Evolutionary conservation across 352 stramenopile species (phyloP).

Genomic region (Pythium grandisporangium): DNA sequence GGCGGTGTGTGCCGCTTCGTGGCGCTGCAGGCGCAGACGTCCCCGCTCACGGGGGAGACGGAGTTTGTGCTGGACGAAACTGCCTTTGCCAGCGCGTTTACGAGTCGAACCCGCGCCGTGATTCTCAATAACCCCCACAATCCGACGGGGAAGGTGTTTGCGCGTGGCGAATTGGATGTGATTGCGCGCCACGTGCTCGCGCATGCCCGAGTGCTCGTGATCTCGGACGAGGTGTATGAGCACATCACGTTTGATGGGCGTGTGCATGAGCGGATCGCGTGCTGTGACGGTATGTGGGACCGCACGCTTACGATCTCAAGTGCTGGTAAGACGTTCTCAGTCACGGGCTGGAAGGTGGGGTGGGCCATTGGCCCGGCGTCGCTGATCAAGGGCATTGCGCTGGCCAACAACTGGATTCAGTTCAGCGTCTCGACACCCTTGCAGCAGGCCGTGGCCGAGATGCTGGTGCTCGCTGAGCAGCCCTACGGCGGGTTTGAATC

Average conservation of each 20-base stretch:
- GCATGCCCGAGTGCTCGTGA: constrained; percentile 87
- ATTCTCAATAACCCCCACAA: constrained; percentile 99
- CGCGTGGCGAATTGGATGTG: constrained; percentile 84
- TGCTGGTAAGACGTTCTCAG: constrained; percentile 88
- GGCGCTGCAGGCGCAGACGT: constrained; percentile 51
- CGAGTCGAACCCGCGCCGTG: constrained; percentile 89
- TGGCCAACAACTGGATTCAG: constrained; percentile 84
- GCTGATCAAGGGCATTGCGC: constrained; percentile 61
- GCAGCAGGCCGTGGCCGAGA: constrained; percentile 75
- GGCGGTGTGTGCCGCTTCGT: constrained; percentile 76
- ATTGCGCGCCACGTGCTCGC: constrained; percentile 85
- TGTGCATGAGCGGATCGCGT: constrained; percentile 60
- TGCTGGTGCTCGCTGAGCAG: constrained; percentile 57
- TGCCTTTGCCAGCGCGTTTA: constrained; percentile 83
- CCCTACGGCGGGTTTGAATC: constrained; percentile 60
- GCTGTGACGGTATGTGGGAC: constrained; percentile 76
- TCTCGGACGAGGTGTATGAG: constrained; percentile 99
- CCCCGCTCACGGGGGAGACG: constrained; percentile 23
- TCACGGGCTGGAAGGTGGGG: constrained; percentile 91
- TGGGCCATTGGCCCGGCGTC: constrained; percentile 85
- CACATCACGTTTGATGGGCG: constrained; percentile 90
- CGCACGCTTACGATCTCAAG: constrained; percentile 87
- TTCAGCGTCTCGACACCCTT: constrained; percentile 84
- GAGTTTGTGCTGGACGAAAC: constrained; percentile 82
- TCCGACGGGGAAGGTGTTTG: constrained; percentile 98